phyloP scores from a whole-genome alignment of 805 yeast species.

The Tetrapisispora namnaoensis region DNA sequence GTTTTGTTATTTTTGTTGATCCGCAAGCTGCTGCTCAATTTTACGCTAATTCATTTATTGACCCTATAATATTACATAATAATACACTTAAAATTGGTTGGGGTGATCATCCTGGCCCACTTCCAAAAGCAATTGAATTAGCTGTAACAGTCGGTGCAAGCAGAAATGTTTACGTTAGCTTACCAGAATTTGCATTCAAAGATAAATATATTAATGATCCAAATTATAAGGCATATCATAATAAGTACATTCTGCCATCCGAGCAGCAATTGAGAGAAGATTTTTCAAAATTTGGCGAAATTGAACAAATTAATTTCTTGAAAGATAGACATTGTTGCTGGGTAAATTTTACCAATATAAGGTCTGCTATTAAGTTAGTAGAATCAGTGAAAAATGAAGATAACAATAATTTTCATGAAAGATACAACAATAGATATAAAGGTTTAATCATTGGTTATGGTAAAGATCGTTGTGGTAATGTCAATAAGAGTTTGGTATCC shows the following conservation, averaged over 20 bases:
- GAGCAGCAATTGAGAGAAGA: constrained; percentile 47
- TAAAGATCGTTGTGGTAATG: constrained; percentile 71
- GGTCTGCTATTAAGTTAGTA: constrained; percentile 54
- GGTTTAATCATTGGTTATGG: constrained; percentile 58
- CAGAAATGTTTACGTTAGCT: constrained; percentile 66
- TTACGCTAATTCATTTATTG: constrained; percentile 47
- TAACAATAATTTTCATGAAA: constrained; percentile 29
- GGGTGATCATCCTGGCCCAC: constrained; percentile 60
- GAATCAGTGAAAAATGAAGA: constrained; percentile 41
- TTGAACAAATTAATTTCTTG: constrained; percentile 68
- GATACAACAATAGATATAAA: constrained; percentile 38
- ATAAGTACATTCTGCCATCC: constrained; percentile 32
- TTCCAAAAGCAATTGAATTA: constrained; percentile 42
- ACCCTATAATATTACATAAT: constrained; percentile 53
- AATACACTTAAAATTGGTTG: constrained; percentile 58
- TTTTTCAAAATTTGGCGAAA: constrained; percentile 54
- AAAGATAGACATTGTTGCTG: constrained; percentile 67
- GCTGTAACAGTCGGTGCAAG: constrained; percentile 70
- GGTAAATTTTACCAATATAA: constrained; percentile 56
- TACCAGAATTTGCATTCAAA: constrained; percentile 35
- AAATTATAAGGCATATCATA: constrained; percentile 23
- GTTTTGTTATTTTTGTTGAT: constrained; percentile 63
- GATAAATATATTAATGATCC: constrained; percentile 28
- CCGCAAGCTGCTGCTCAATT: constrained; percentile 57
- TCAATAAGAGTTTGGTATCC: constrained; percentile 32